Conservation (phyloP, 192 early-diverging fungal species). For the Backusella macrospora region DNA sequence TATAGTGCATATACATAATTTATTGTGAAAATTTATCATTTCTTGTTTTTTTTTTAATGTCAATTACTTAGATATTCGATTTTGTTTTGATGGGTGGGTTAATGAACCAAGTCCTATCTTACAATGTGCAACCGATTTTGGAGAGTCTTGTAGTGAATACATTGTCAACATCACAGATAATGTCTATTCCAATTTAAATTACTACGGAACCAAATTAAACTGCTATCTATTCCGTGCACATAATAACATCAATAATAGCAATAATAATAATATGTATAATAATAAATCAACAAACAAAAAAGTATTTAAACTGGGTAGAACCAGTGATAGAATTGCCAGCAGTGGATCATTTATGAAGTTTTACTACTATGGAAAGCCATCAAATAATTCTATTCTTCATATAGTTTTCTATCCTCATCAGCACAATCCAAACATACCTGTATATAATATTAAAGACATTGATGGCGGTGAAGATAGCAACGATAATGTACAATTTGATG, state of each 20-base stretch:
- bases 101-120: constrained; percentile 13
- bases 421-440: constrained; percentile 25
- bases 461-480: too few relatives aligned
- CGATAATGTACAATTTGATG: background rate
- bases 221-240: constrained; percentile 15
- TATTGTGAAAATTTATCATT: too few relatives aligned
- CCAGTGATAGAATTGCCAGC: constrained; percentile 12
- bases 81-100: constrained; percentile 30
- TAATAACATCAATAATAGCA: background rate
- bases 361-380: constrained; percentile 27
- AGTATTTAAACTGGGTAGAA: constrained; percentile 3
- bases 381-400: constrained; percentile 18
- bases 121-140: constrained; percentile 29
- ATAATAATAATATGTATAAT: too few relatives aligned
- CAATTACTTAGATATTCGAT: constrained; percentile 16
- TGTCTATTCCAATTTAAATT: constrained; percentile 11
- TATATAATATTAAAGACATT: constrained; percentile 4
- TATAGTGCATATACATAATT: background rate
- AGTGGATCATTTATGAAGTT: constrained; percentile 19
- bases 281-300: background rate
- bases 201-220: constrained; percentile 14
- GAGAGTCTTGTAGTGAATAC: constrained; percentile 21
- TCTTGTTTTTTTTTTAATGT: background rate
- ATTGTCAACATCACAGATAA: constrained; percentile 25
- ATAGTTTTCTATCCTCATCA: constrained; percentile 20